These are phyloP conservation scores for Cicer bijugum DNA, from an alignment of 306 rosid genomes.

Conservation along the genomic window DNA sequence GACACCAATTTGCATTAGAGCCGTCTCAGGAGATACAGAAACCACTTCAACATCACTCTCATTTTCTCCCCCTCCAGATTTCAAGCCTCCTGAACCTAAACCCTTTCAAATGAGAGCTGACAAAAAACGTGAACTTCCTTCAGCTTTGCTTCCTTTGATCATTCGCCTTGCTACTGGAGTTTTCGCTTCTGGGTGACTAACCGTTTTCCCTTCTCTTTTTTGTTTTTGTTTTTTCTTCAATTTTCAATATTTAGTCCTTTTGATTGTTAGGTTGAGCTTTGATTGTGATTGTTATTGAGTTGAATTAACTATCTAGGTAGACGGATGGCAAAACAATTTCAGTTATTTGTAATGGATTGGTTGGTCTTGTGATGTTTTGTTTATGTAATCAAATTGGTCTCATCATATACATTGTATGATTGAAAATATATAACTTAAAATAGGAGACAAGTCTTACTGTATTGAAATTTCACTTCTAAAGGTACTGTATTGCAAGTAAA, in stretches of 20 bases:
- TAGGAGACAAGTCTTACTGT: slow-evolving; percentile 7
- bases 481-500: slow-evolving; percentile 18
- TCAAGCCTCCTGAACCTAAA: slow-evolving; percentile 92
- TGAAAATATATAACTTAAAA: neutral
- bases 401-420: neutral
- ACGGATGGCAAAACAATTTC: slow-evolving; percentile 3
- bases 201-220: neutral
- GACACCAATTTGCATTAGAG: slow-evolving; percentile 56
- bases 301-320: neutral
- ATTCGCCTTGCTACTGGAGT: slow-evolving; percentile 85
- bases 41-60: slow-evolving; percentile 48
- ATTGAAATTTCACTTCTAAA: neutral
- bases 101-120: slow-evolving; percentile 75
- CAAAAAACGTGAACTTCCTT: slow-evolving; percentile 56
- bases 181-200: slow-evolving; percentile 75
- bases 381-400: no score
- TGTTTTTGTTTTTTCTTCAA: neutral
- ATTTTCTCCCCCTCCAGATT: slow-evolving; percentile 73
- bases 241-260: neutral
- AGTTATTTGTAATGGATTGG: neutral
- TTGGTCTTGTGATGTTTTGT: neutral
- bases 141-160: slow-evolving; percentile 68
- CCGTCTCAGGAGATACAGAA: slow-evolving; percentile 46
- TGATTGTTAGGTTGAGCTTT: neutral
- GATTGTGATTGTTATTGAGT: neutral